These are phyloP conservation scores for Neonectria sp. DNA, from an alignment of 2,329 filamentous ascomycete species.

Conservation along the genomic window DNA sequence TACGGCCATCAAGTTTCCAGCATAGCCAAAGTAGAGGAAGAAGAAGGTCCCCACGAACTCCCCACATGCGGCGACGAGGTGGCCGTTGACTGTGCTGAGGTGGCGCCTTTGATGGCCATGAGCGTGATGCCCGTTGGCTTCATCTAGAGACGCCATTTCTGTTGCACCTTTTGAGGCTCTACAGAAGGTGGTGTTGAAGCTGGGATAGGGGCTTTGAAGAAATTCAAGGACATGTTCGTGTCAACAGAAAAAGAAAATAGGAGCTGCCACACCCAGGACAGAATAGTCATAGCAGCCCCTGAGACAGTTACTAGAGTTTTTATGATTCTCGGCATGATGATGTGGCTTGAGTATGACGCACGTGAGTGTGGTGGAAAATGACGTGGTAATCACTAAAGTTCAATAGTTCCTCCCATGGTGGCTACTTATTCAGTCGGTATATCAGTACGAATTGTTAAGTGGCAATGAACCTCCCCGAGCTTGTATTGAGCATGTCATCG, in stretches of 20 bases:
- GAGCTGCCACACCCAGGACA: neutral
- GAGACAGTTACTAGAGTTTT: neutral
- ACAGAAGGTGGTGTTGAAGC: neutral
- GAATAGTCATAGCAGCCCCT: neutral
- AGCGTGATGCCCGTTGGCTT: neutral
- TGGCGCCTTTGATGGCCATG: constrained; percentile 23
- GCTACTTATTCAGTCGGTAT: no score
- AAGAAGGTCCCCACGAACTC: constrained; percentile 42
- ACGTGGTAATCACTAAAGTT: neutral
- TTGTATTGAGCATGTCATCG: no score
- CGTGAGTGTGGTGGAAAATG: neutral
- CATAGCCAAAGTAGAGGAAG: constrained; percentile 45
- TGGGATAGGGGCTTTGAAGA: neutral
- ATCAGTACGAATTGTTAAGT: no score
- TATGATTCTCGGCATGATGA: neutral
- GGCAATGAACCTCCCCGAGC: no score
- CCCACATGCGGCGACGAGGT: constrained; percentile 42
- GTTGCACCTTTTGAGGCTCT: neutral
- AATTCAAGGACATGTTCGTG: neutral
- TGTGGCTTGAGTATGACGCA: constrained; percentile 1
- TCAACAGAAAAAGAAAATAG: neutral
- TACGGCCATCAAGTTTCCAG: constrained; percentile 40
- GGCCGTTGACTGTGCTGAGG: constrained; percentile 34
- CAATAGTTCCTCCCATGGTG: no score
- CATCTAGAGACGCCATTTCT: constrained; percentile 23